Base-by-base conservation (phyloP, 768 basidiomycete genomes). In the Auricularia cornea region DNA sequence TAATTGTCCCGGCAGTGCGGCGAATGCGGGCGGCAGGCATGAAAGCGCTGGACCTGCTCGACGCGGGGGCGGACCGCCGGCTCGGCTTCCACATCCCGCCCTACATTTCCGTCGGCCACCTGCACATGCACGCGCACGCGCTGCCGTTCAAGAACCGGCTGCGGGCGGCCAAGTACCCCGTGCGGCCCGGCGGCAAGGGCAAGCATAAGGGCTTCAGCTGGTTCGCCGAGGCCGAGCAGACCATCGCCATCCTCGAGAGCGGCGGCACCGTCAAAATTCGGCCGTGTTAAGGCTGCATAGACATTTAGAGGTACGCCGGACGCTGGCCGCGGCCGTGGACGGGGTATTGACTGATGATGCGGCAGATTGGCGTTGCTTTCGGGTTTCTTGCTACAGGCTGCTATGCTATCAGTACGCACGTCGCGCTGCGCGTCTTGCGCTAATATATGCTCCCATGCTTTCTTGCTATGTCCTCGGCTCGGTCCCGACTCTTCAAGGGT, bases 21-120 rank as follows among this genome's bases (percentile, higher is more conserved):
- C 70, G 74, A 14, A 83, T 85, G 84, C 69, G 76, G 62, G 68
- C 62, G 4, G 76, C 87, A 52, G 89, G 88, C 2, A 73, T 83
- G 59, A 67, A 70, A 40, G 69, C 87, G 52, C 73, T 91, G 38
- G 82, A 85, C 64, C 69, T 72, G 10, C 71, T 81, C 28, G 74
- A 77, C 11, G 73, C 84, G n/a, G 75, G 31, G 56, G 77, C 6
- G 63, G 66, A 14, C 62, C 28, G 12, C 62, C 90, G 90, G 65
- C 78, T 91, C 76, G 90, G 90, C 1, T 92, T 91, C 69, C 90
- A 92, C 70, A 88, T 91, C 61, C 87, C 90, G 0, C 90, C 90
- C 0, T 89, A 88, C 72, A 86, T 83, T 63, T 86, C 84, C 35
- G 79, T 92, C 4, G 70, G 83, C 38, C 90, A 92, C 70, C 77